Evolutionary conservation across 352 stramenopile species (phyloP).

Genomic region (Globisporangium viniferum): DNA sequence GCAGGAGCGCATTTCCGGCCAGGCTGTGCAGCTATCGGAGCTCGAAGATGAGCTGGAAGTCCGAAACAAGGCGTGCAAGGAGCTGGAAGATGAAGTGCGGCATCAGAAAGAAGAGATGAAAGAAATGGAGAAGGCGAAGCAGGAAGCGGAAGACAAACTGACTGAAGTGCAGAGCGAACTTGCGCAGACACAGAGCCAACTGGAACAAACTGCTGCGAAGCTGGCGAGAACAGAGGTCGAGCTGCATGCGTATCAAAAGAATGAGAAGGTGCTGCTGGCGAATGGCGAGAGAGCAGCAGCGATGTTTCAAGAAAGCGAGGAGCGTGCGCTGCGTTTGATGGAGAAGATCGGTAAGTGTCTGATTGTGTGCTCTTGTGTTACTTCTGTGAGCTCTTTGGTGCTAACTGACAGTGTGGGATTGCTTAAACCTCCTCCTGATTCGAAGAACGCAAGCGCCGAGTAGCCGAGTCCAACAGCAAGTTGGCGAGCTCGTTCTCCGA

Average conservation of each 20-base stretch:
- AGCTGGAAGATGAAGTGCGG: slow-evolving; percentile 67
- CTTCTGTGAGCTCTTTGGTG: not conserved
- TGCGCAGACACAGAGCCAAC: slow-evolving; percentile 26
- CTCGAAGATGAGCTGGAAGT: slow-evolving; percentile 81
- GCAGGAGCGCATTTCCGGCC: slow-evolving; percentile 74
- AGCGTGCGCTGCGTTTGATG: slow-evolving; percentile 36
- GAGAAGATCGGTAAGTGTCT: slow-evolving; percentile 46
- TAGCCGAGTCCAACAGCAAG: slow-evolving; percentile 49
- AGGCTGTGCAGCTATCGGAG: slow-evolving; percentile 69
- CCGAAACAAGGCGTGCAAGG: slow-evolving; percentile 54
- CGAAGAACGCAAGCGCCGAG: slow-evolving; percentile 41
- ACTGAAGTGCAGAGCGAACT: slow-evolving; percentile 30
- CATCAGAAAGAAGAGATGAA: slow-evolving; percentile 46
- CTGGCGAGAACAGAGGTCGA: slow-evolving; percentile 26
- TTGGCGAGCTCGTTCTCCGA: slow-evolving; percentile 42
- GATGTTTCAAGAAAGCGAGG: slow-evolving; percentile 58
- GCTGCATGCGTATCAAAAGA: slow-evolving; percentile 46
- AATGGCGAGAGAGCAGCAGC: slow-evolving; percentile 47
- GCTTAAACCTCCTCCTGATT: not conserved
- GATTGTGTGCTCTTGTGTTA: not conserved
- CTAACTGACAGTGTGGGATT: not conserved
- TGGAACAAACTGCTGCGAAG: slow-evolving; percentile 28
- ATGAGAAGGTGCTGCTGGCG: slow-evolving; percentile 55
- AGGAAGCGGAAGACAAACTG: slow-evolving; percentile 44
- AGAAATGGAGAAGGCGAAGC: slow-evolving; percentile 39